Base-by-base conservation (phyloP, 106 monocot species). In the Allium fistulosum region DNA sequence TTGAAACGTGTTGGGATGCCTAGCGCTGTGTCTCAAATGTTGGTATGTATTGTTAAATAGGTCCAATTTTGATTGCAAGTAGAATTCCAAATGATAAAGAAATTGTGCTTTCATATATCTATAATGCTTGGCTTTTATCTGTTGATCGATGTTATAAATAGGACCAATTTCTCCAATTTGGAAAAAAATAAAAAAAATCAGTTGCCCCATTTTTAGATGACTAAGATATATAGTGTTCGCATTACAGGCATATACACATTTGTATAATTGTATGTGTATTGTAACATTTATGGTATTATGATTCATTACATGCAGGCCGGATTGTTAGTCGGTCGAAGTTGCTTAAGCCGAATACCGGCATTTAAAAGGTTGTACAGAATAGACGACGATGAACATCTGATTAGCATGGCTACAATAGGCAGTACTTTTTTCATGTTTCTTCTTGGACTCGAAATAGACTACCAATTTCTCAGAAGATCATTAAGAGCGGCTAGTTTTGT, bases 341-440 rank as follows among this genome's bases (percentile, higher is more conserved):
- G 5, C 12, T 11, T 64, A 8, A 14, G 47, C 12, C 13, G 48
- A 16, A 12, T 64, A 48, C 9, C 8, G 6, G 11, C 11, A 46
- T 47, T 27, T 48, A 4, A 64, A 48, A 9, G n/a, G 16, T 55
- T 12, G 13, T 48, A 46, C 47, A 61, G 45, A 18, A 22, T 61
- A 9, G 61, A 61, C 27, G 61, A 61, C 26, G 61, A 61, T 27
- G 27, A 65, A 12, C 51, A 47, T 50, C 67, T 81, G 1, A 65
- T 61, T 8, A 51, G 63, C 67, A 26, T 69, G 28, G 60, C 64
- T 7, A 26, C 51, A 7, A 9, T 65, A 17, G 64, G 62, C 15
- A 62, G 82, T 59, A 69, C 63, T 46, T 4, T 78, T 56, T 78
- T 82, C 74, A 82, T 82, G 78, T 74, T 82, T 62, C 14, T 78